Conservation (phyloP, 2,329 filamentous ascomycete species). For the Fusarium subtropicale region DNA sequence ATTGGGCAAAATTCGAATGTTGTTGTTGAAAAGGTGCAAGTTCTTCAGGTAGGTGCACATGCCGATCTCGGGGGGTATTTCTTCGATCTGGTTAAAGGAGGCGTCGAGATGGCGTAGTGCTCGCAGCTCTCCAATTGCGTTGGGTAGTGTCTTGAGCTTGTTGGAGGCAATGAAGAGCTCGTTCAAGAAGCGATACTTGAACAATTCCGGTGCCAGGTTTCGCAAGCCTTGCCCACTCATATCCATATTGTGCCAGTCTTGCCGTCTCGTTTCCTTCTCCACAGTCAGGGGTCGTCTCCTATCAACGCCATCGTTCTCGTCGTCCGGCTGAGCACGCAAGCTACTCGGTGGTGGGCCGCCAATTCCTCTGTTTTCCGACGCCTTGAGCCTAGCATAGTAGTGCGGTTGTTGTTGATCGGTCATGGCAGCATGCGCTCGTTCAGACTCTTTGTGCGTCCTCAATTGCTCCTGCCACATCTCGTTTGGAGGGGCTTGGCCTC, state of each 20-base stretch:
- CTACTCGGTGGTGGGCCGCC: constrained; percentile 64
- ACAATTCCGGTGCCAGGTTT: constrained; percentile 81
- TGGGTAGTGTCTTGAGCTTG: constrained; percentile 82
- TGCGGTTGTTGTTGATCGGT: constrained; percentile 72
- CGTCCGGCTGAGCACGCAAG: constrained; percentile 60
- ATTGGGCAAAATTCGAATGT: constrained; percentile 81
- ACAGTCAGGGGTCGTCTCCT: constrained; percentile 73
- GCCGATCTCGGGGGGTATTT: constrained; percentile 89
- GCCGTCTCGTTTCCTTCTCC: constrained; percentile 73
- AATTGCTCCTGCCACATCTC: constrained; percentile 92
- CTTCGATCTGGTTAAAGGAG: constrained; percentile 85
- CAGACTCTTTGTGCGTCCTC: constrained; percentile 81
- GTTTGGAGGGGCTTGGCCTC: constrained; percentile 65
- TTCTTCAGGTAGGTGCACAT: constrained; percentile 95
- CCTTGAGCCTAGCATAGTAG: constrained; percentile 78
- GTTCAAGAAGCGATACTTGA: constrained; percentile 88
- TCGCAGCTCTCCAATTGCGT: constrained; percentile 83
- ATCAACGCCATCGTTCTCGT: constrained; percentile 67
- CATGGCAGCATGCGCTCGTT: constrained; percentile 78
- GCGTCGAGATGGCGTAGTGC: constrained; percentile 86
- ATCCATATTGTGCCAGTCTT: constrained; percentile 94
- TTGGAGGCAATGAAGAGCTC: constrained; percentile 96
- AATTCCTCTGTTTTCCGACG: constrained; percentile 76
- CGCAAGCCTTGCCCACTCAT: constrained; percentile 95
- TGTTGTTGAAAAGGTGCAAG: constrained; percentile 90